These are phyloP conservation scores for Astrothelium macrocarpum DNA, from an alignment of 495 filamentous ascomycete species.

Conservation along the genomic window DNA sequence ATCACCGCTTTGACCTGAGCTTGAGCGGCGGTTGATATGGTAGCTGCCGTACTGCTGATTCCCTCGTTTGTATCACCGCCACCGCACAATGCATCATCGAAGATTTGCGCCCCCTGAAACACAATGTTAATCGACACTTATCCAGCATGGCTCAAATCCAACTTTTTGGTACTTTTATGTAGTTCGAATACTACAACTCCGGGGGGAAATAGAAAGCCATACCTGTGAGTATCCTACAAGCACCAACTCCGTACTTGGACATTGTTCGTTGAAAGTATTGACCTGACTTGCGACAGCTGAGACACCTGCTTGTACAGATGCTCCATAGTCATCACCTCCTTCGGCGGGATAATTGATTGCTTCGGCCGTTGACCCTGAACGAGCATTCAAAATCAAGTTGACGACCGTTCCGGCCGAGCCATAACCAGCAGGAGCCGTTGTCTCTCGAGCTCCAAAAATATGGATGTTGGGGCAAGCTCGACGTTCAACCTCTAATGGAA, in stretches of 20 bases:
- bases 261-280: slow-evolving; percentile 8
- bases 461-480: slow-evolving; percentile 11
- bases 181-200: too few species aligned
- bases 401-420: slow-evolving; percentile 13
- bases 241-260: slow-evolving; percentile 16
- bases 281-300: slow-evolving; percentile 12
- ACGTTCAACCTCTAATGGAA: slow-evolving; percentile 9
- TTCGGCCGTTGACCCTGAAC: slow-evolving; percentile 14
- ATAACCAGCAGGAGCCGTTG: slow-evolving; percentile 18
- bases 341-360: slow-evolving; percentile 18
- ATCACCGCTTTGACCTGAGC: slow-evolving; percentile 20
- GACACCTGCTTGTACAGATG: slow-evolving; percentile 13
- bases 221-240: slow-evolving; percentile 16
- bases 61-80: slow-evolving; percentile 17
- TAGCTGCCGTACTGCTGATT: slow-evolving; percentile 12
- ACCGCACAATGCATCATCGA: slow-evolving; percentile 15
- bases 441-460: slow-evolving; percentile 22
- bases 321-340: slow-evolving; percentile 11
- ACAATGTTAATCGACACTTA: neutral
- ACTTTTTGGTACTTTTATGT: too few species aligned
- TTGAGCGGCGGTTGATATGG: slow-evolving; percentile 9
- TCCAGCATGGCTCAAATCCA: too few species aligned
- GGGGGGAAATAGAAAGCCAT: neutral
- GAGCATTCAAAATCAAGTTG: slow-evolving; percentile 15
- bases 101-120: slow-evolving; percentile 16